Percentiles rank a stretch among this genome's conserved stretches.
Conservation (phyloP, 106 monocot species). For the Phalaenopsis aphrodite region DNA sequence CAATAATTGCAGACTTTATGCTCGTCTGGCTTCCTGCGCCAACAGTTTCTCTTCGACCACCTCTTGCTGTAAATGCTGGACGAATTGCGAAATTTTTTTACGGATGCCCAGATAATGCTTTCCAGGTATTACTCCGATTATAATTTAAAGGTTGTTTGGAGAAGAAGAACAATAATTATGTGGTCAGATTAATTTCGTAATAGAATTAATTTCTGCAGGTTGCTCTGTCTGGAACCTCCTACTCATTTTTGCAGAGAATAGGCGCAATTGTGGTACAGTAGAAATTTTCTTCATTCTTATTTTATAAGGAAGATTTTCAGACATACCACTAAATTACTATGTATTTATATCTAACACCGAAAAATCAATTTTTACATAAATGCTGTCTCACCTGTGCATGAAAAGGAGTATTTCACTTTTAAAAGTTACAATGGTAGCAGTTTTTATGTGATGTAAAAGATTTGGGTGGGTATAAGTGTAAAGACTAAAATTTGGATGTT, state of each 20-base stretch:
- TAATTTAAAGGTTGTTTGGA: neutral
- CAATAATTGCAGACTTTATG: conserved; percentile 97
- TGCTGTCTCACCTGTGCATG: too few relatives aligned
- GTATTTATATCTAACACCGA: too few relatives aligned
- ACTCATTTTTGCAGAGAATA: conserved; percentile 67
- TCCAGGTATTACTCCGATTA: conserved; percentile 49
- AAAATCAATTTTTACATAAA: too few relatives aligned
- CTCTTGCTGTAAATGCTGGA: conserved; percentile 65
- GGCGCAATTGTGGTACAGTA: conserved; percentile 61
- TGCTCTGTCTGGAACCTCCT: conserved; percentile 67
- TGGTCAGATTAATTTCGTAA: neutral
- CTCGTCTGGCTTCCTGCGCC: conserved; percentile 99
- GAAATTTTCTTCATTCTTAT: neutral
- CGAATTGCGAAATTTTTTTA: conserved; percentile 74
- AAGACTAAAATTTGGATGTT: too few relatives aligned
- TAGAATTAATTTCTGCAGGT: conserved; percentile 32
- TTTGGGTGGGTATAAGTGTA: too few relatives aligned
- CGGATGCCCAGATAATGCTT: conserved; percentile 93
- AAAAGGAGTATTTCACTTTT: too few relatives aligned
- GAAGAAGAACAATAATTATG: neutral
- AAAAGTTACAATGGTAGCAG: too few relatives aligned
- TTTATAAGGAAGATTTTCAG: too few relatives aligned
- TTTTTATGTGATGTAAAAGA: too few relatives aligned
- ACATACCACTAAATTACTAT: too few relatives aligned
- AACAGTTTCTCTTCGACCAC: conserved; percentile 70